Evolutionary conservation across 169 alveolate species (phyloP), one percentile per base, ranked within the genome.

Genomic region (Plasmodium falciparum): DNA sequence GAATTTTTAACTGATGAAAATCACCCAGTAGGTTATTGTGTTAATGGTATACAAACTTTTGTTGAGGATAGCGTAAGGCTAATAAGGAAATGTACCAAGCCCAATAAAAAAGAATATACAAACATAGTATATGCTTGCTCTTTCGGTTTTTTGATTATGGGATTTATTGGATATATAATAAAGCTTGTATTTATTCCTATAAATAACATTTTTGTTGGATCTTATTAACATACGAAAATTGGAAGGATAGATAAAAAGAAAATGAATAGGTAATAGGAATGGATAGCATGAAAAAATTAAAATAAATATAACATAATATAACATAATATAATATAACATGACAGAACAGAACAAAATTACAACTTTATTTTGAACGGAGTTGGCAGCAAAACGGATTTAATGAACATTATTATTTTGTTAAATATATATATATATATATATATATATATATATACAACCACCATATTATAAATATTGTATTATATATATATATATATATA

Each of bases 161-260:
- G 99, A 66, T 94, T 96, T 75, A 97, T 98, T 76, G 99, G 99
- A 39, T 98, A 97, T 91, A 93, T 97, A 63, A 97, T 98, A 39
- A 97, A 97, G 93, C 96, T 98, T 45, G 96, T 97, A 33, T 98
- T 98, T 93, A 98, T 98, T 61, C 99, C 99, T 45, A 97, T 98
- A 76, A 98, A 97, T 93, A 97, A 97, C 88, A 98, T 98, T 61
- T 96, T 97, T 73, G 97, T 95, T 70, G 97, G 97, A 17, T 75
- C 92, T 69, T 72, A 73, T 45, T 85, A 58, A 83, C 45, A 33
- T 33, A 0, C 9, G 45, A 33, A 33, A 33, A 33, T 5, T 5
- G 0, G 26, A 43, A 50, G 39, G 65, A 66, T 15, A 29, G 1
- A n/a, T 24, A 24, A 33, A 7, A 45, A 69, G 12, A 6, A 69